Base-by-base conservation (phyloP, 2,329 filamentous ascomycete species). In the Aspergillus ruber region DNA sequence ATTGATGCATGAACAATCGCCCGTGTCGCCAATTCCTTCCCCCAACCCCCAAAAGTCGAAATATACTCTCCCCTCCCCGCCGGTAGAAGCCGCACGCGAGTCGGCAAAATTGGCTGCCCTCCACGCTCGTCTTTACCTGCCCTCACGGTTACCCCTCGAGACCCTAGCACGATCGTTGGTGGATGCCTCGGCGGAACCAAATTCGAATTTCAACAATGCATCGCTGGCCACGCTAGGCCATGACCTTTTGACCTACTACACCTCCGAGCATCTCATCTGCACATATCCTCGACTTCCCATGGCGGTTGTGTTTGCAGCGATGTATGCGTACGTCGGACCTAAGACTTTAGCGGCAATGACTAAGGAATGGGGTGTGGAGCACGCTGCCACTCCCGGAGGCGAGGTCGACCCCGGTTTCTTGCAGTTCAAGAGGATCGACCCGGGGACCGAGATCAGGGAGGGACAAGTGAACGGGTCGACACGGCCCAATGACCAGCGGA, bases 101-200 rank as follows among this genome's bases (percentile, higher is more conserved):
- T 97, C 91, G 42, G 84, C 90, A 53, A 97, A 96, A 75, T 85
- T 98, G 59, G 84, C 90, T 54, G 90, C 93, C 55, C 82, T 98
- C 41, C 90, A 96, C 69, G 88, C 90, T 59, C 87, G 93, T 68
- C 81, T 98, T 52, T 82, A 83, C 36, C 82, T 98, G 48, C 85
- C 90, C 20, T 78, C 81, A 53, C 87, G 86, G 70, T 79, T 97
- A 53, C 91, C 93, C 32, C 72, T 95, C 50, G 80, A 93, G 73
- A 91, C 88, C 4, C 81, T 98, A 56, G 90, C 88, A 51, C 83
- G 91, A 51, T 83, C 89, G 46, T 82, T 98, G 52, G 81, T 97
- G 61, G 87, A 95, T 67, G 75, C 84, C 27, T 90, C 90, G 17
- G 91, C 91, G 51, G 91, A 97, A 67, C 67, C 79, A 10, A 82